A percentile compares a stretch with the other conserved stretches of the same genome.
Conservation (phyloP, 768 basidiomycete genomes). For the Mycena amicta region DNA sequence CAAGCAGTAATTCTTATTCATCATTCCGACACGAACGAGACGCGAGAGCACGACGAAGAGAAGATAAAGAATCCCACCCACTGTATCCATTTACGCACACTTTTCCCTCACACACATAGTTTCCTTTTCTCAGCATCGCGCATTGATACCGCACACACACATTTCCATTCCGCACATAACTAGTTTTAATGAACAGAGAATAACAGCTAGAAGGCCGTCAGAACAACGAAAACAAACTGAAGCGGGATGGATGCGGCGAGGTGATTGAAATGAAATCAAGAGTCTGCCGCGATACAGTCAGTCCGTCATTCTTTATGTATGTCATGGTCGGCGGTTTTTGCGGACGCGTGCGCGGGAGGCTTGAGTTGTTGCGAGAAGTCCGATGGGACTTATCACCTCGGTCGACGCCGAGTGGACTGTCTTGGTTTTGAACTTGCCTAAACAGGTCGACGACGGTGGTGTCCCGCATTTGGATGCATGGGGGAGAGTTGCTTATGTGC, state of each 20-base stretch:
- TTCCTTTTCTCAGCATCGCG: background rate
- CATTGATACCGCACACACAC: background rate
- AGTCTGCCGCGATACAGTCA: too few relatives aligned
- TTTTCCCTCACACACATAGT: background rate
- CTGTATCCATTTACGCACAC: background rate
- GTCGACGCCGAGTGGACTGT: background rate
- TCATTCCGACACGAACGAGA: background rate
- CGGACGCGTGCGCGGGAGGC: background rate
- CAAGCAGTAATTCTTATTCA: constrained; percentile 3
- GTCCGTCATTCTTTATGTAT: too few relatives aligned
- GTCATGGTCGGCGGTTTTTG: background rate
- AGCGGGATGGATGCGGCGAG: too few relatives aligned
- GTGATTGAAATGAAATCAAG: too few relatives aligned
- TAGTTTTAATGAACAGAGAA: background rate
- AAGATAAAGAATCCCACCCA: background rate
- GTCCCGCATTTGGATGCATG: background rate
- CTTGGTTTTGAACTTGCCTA: background rate
- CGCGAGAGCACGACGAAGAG: background rate
- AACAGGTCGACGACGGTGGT: background rate
- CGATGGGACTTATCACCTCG: too few relatives aligned
- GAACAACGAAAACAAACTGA: too few relatives aligned
- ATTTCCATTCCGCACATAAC: background rate
- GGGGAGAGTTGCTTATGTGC: too few relatives aligned
- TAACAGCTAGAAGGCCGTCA: background rate
- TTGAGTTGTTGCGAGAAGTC: too few relatives aligned